Base-by-base conservation (phyloP, 1,139 yeast genomes). In the Lodderomyces metapsilosis region DNA sequence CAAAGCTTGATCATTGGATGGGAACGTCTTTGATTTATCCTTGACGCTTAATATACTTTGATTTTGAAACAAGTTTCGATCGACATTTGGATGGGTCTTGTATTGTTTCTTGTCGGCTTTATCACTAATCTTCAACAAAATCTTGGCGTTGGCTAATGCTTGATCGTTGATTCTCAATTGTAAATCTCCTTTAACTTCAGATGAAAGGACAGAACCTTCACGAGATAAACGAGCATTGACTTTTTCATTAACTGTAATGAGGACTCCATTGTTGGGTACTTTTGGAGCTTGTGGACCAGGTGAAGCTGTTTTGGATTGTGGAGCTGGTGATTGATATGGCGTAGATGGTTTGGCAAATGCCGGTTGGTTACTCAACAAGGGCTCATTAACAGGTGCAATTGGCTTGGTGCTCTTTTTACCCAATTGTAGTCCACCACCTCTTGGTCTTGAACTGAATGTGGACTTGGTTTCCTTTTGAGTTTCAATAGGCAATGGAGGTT, bases 21-120 rank as follows among this genome's bases (percentile, higher is more conserved):
- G 98, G 78, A 92, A 91, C 22, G 89, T 78, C 56, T 88, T 87
- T 34, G 77, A 60, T 42, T 80, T 70, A 58, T 89, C 95, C 59
- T 86, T 88, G 55, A 91, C 78, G 1, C 85, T 84, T 57, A 92
- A 81, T 34, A 77, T 65, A 48, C 77, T 73, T 23, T 71, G 63
- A 18, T 74, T 62, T 37, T 76, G 71, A 62, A 91, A 92, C 55
- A 79, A 65, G 38, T 70, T 71, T 58, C 88, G 84, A 68, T 92
- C 97, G 50, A 92, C 95, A 61, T 91, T 89, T 48, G 98, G 98
- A 68, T 92, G 97, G 22, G 98, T 88, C 64, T 91, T 91, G 71
- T 80, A 92, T 59, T 84, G 92, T 42, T 80, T 74, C 24, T 78
- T 78, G 27, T 70, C 57, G 15, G 70, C 61, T 34, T 70, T 66